Base-by-base conservation (phyloP, 2,329 filamentous ascomycete genomes). In the Diplodia sapinea region DNA sequence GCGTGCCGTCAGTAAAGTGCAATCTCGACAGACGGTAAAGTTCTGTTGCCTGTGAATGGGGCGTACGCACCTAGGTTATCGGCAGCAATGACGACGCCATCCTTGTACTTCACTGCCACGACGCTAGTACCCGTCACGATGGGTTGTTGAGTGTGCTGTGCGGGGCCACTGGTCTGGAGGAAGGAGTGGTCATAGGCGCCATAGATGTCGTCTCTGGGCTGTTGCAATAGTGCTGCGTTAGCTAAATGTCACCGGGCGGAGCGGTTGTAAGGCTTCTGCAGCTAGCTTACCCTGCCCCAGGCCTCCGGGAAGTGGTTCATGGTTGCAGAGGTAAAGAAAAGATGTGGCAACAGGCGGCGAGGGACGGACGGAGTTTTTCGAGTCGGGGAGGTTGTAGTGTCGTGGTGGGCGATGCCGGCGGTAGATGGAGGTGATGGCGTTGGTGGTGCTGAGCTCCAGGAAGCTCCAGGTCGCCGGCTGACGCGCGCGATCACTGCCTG, bases 151-250 rank as follows among this genome's bases (percentile, higher is more conserved):
- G 95, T 97, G 81, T 96, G 92, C 76, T 93, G 88, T 78, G 88
- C 93, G 68, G 94, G 92, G 65, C 84, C 86, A 67, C 84, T 85
- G 74, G 82, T 83, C 74, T 92, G 88, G 78, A 98, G 89, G 80
- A 94, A 94, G 68, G 93, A 92, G 77, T 86, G 84, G 82, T 98
- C 92, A 82, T 99, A 99, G 75, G 91, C 85, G 74, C 95, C 95
- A 83, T 98, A 99, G 77, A 98, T 86, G 81, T 99, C 95, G 82
- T 99, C 92, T 86, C 95, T 91, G 78, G 95, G 95, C 95, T 99
- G 76, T 70, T 62, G 65, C 55, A 66, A 52, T 38, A 47, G 33
- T 17, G 40, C 59, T 33, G 59, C n/a, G 38, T 63, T 62, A 67
- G 65, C 49, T 61, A 47, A 38, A 31, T 26, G 59, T 56, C 61